These are phyloP conservation scores for Dimocarpus longan DNA, from an alignment of 345 rosid genomes.

Conservation along the genomic window DNA sequence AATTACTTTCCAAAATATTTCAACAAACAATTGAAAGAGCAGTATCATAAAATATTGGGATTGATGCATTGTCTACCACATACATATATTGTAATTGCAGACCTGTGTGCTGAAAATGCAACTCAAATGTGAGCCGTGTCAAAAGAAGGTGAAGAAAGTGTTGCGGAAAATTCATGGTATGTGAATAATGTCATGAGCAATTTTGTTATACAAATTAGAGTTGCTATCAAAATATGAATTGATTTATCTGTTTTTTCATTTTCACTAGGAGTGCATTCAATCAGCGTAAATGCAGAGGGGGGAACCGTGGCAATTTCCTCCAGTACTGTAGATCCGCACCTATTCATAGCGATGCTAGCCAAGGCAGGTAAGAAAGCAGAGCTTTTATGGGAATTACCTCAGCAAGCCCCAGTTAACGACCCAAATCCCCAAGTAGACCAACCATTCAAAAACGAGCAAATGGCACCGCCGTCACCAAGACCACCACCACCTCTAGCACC, in stretches of 20 bases:
- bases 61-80: neutral
- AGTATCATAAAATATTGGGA: neutral
- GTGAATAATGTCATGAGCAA: neutral
- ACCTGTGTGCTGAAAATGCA: conserved; percentile 22
- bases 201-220: neutral
- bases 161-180: conserved; percentile 15
- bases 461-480: neutral
- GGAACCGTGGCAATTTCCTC: neutral
- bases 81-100: neutral
- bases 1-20: neutral
- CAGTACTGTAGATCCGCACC: neutral
- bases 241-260: neutral
- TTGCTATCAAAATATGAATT: neutral
- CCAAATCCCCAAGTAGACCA: neutral
- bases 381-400: neutral
- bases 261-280: neutral
- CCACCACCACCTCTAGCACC: neutral
- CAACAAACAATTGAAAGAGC: neutral
- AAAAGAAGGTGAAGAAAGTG: neutral
- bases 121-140: conserved; percentile 4
- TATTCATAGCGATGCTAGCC: neutral
- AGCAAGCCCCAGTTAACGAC: neutral
- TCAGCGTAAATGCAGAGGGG: neutral
- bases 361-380: neutral
- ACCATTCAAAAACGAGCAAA: neutral